Evolutionary conservation across 2,329 filamentous ascomycete genomes (phyloP), one percentile per base, ranked within the genome.

Genomic region (Trichoderma brevicompactum): DNA sequence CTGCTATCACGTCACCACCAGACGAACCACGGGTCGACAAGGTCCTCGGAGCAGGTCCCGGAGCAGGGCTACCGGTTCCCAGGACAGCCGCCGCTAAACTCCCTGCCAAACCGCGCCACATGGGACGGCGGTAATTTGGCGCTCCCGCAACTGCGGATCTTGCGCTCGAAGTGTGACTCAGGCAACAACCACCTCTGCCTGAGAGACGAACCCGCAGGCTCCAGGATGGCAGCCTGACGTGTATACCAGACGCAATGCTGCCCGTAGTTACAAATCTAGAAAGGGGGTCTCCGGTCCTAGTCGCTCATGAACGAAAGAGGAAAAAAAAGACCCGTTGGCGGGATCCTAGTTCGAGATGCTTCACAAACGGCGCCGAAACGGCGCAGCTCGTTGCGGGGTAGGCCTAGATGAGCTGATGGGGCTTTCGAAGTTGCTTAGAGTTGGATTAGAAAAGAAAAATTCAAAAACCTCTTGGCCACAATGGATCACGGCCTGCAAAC

Each of bases 201-300:
- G 34, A 19, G 50, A 48, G 40, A 53, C 36, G 43, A 23, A 53
- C 23, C 59, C 48, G 15, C 48, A 62, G 59, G 48, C 59, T 53
- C 59, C 48, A 36, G 46, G 54, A 58, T 50, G 53, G 52, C 19
- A 58, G 23, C 52, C 62, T 65, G 62, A 65, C 62, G 62, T 65
- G 54, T 65, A 28, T 9, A 8, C 48, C 40, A 54, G 49, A 63
- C 59, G 59, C 59, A 63, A 62, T 10, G 43, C 46, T 28, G 46
- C 9, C 46, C 12, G 19, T 10, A 5, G 40, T 41, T 12, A 43
- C 38, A 19, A 19, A 52, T 40, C n/a, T 13, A 40, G 38, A 48
- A 28, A 38, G 28, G 28, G n/a, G 43, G 41, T 59, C 17, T 59
- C 41, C 10, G 36, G n/a, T 10, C n/a, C 28, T 12, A n/a, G 41